These are phyloP conservation scores for Acacia acuminata DNA, from an alignment of 306 rosid species.

Conservation along the genomic window DNA sequence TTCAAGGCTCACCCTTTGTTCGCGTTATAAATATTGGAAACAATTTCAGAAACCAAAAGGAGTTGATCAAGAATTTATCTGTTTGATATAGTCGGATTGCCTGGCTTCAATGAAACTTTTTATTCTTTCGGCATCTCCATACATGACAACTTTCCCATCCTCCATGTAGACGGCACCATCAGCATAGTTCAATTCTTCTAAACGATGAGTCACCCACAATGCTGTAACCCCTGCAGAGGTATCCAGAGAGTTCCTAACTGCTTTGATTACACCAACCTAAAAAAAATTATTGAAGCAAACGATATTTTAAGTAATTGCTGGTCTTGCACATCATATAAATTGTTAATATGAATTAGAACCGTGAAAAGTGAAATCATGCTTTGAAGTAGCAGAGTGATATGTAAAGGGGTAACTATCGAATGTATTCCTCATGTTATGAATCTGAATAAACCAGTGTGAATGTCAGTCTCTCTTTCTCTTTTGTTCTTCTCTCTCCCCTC, in stretches of 20 bases:
- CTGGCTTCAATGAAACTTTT: slow-evolving; percentile 56
- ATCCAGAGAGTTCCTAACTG: slow-evolving; percentile 62
- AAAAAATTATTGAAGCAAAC: slow-evolving; percentile 7
- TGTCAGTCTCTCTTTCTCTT: too few relatives aligned
- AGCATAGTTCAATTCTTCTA: slow-evolving; percentile 81
- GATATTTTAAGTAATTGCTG: slow-evolving; percentile 25
- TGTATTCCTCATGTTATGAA: too few relatives aligned
- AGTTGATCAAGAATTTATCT: slow-evolving; percentile 44
- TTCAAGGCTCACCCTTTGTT: background rate
- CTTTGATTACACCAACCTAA: slow-evolving; percentile 76
- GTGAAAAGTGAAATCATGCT: background rate
- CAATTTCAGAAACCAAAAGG: background rate
- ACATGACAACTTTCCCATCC: slow-evolving; percentile 67
- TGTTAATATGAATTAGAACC: background rate
- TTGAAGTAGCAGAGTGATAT: background rate
- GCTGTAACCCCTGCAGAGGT: slow-evolving; percentile 74
- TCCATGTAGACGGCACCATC: slow-evolving; percentile 94
- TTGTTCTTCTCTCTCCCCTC: too few relatives aligned
- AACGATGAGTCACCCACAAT: slow-evolving; percentile 88
- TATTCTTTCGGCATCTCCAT: slow-evolving; percentile 57
- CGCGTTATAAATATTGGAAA: background rate
- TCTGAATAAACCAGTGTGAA: too few relatives aligned
- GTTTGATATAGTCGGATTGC: slow-evolving; percentile 71
- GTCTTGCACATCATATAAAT: background rate
- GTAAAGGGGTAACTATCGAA: too few relatives aligned